Evolutionary conservation across 768 basidiomycete genomes (phyloP).

Genomic region (Chalciporus sphaerocephalus): DNA sequence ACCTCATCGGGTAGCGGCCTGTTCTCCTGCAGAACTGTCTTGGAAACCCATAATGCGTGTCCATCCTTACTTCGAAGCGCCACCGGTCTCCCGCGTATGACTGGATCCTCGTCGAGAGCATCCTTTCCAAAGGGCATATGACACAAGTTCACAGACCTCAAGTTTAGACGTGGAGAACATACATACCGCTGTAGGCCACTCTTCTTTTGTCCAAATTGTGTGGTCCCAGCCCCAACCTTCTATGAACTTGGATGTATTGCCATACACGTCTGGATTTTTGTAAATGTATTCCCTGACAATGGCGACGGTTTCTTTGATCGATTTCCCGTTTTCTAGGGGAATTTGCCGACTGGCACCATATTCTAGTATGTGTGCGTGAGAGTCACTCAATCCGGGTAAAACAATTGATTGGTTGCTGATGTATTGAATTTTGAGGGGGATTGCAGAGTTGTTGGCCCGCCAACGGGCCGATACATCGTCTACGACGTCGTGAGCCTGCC

Average conservation of each 20-base stretch:
- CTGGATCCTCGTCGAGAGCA: constrained; percentile 66
- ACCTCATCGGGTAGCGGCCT: constrained; percentile 61
- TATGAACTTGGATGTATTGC: constrained; percentile 58
- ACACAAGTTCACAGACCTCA: neutral
- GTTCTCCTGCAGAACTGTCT: constrained; percentile 52
- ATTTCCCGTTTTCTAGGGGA: constrained; percentile 58
- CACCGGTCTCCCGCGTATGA: constrained; percentile 66
- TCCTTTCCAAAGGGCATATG: constrained; percentile 40
- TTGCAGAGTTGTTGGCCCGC: constrained; percentile 23
- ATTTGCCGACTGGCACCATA: constrained; percentile 67
- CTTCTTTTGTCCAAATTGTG: constrained; percentile 58
- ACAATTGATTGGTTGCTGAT: constrained; percentile 55
- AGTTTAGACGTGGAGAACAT: neutral
- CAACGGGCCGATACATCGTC: constrained; percentile 42
- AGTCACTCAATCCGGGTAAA: constrained; percentile 73
- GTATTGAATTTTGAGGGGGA: constrained; percentile 41
- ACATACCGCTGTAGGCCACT: constrained; percentile 69
- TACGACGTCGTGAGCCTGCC: constrained; percentile 19
- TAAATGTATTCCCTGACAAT: constrained; percentile 61
- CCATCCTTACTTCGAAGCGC: constrained; percentile 82
- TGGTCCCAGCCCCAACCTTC: constrained; percentile 92
- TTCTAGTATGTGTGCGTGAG: constrained; percentile 75
- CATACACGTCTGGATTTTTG: constrained; percentile 49
- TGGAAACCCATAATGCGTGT: constrained; percentile 86
- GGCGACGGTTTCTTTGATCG: constrained; percentile 57